Base-by-base conservation (phyloP, 139 green algal genomes). In the Micromonas commoda region DNA sequence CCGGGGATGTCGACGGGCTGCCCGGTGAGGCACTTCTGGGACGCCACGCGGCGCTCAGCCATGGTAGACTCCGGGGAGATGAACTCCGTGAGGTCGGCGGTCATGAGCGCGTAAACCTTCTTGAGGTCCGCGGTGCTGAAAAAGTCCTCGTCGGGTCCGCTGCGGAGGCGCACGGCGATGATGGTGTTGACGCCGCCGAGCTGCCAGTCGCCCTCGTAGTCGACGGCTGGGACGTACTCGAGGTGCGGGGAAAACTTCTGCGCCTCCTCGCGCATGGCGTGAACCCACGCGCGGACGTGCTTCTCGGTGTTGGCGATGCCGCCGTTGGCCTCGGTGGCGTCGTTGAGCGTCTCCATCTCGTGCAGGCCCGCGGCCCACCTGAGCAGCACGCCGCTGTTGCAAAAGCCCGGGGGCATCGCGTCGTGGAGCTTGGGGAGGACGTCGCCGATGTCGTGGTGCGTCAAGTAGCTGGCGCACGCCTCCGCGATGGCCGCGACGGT, bases 1-100 rank as follows among this genome's bases (percentile, higher is more conserved):
- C 53, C 71, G 39, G 71, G 71, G 23, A 77, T 77, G 24, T 66
- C 71, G 19, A 77, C 71, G 16, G 71, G 71, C 53, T 77, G 71
- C 3, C 71, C 71, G 3, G 45, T 66, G 20, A 77, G 32, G 26
- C 38, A 53, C 51, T 33, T 68, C 19, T 54, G 23, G 3, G 51
- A 51, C 26, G 31, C 32, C 5, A 68, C 51, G 5, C 31, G 16
- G 3, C 51, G 45, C 71, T 77, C 71, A 21, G 28, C 53, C 21
- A 52, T 64, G 23, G 71, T 68, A 35, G 23, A 64, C 9, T 31
- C 68, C 35, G 28, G 23, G 9, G 20, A 33, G 68, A 75, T 6
- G 5, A 63, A 31, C 19, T 75, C 68, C 5, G 68, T 64, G 35
- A 63, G 31, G 39, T 75, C 68, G 5, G 68, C 21, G 71, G 19